phyloP scores from a whole-genome alignment of 441 rosid species.

The Melastoma candidum region DNA sequence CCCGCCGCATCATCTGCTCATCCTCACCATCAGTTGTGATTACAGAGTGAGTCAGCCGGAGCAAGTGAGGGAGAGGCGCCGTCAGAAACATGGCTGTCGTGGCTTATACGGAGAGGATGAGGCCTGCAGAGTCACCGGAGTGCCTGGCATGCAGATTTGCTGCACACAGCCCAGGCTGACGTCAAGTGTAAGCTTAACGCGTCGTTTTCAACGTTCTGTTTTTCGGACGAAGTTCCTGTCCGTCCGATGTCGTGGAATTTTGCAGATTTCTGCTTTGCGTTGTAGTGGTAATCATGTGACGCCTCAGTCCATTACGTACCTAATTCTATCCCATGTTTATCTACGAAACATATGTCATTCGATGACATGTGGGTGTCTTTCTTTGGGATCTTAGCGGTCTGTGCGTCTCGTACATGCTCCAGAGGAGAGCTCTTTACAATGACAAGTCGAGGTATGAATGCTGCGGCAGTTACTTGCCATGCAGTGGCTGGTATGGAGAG shows the following conservation, averaged over 20 bases:
- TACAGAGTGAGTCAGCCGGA: no score
- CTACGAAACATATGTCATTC: conserved; percentile 14
- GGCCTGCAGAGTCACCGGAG: conserved; percentile 66
- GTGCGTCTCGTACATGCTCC: conserved; percentile 81
- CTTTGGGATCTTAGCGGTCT: conserved; percentile 43
- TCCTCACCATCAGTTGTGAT: no score
- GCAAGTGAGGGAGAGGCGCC: background rate
- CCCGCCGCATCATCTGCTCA: no score
- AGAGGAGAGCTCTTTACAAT: conserved; percentile 81
- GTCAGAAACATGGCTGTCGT: conserved; percentile 39
- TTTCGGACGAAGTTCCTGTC: no score
- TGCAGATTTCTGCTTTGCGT: conserved; percentile 83
- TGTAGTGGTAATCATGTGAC: conserved; percentile 55
- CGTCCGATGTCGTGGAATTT: background rate
- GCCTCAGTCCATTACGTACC: no score
- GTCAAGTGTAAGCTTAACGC: conserved; percentile 39
- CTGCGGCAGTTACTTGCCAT: conserved; percentile 96
- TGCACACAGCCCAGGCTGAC: conserved; percentile 49
- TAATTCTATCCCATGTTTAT: background rate
- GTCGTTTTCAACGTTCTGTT: background rate
- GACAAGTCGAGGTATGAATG: conserved; percentile 90
- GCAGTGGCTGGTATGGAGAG: conserved; percentile 91
- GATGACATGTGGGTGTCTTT: conserved; percentile 2
- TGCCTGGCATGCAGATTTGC: conserved; percentile 83
- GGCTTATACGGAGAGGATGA: conserved; percentile 70